Percentiles rank a stretch among this genome's conserved stretches.
Evolutionary conservation across 148 eudicot genomes (phyloP).

Genomic region (Amaranthus cruentus): DNA sequence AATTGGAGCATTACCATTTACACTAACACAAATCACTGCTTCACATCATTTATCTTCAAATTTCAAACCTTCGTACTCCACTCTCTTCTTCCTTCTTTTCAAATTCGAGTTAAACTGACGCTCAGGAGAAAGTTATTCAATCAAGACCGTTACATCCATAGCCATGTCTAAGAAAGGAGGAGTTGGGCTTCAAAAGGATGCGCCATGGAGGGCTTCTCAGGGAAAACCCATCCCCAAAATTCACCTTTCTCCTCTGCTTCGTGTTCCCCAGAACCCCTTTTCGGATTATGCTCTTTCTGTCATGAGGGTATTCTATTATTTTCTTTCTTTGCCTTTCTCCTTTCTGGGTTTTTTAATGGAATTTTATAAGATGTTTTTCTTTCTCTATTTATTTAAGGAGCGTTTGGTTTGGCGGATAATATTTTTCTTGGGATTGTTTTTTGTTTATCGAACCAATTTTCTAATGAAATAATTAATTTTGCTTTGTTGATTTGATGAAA

Average conservation of each 20-base stretch:
- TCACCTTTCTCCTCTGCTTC: conserved; percentile 70
- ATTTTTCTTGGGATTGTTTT: too few species aligned
- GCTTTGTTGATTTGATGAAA: too few species aligned
- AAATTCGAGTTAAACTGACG: not conserved
- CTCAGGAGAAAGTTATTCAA: not conserved
- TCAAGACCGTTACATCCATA: not conserved
- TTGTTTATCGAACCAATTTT: too few species aligned
- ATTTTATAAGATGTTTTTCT: not conserved
- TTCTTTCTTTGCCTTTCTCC: not conserved
- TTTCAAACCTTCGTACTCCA: not conserved
- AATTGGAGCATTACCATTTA: not conserved
- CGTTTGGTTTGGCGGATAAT: too few species aligned
- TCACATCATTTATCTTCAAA: not conserved
- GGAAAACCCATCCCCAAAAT: conserved; percentile 77
- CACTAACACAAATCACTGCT: not conserved
- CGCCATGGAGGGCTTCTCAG: conserved; percentile 70
- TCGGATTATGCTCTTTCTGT: conserved; percentile 62
- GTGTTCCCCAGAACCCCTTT: conserved; percentile 48
- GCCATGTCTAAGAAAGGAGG: conserved; percentile 58
- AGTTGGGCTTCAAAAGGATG: conserved; percentile 49
- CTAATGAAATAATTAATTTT: too few species aligned
- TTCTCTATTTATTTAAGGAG: too few species aligned
- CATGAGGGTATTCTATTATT: conserved; percentile 48
- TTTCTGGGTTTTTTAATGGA: not conserved
- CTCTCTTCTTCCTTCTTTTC: not conserved